These are phyloP conservation scores for Salvia sclarea DNA, from an alignment of 305 asterid genomes.

Conservation along the genomic window DNA sequence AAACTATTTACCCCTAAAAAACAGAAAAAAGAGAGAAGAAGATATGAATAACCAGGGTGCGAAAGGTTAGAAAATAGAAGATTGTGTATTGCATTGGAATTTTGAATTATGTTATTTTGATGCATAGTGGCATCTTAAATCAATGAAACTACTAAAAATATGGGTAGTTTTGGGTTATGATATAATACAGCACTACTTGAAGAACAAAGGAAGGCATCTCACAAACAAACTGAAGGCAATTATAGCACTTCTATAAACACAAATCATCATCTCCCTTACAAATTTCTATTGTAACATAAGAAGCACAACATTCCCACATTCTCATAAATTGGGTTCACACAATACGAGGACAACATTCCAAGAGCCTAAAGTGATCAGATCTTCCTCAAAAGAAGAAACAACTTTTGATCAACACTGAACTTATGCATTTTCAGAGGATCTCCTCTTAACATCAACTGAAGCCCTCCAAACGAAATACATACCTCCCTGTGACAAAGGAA, in stretches of 20 bases:
- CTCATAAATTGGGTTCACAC: not conserved
- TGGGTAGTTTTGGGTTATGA: not conserved
- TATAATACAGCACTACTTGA: too few relatives aligned
- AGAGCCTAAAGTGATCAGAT: constrained; percentile 34
- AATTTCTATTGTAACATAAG: not conserved
- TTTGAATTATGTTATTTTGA: too few relatives aligned
- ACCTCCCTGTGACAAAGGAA: constrained; percentile 40
- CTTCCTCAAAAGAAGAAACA: constrained; percentile 88
- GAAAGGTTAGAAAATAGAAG: too few relatives aligned
- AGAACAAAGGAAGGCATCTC: not conserved
- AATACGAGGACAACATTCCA: not conserved
- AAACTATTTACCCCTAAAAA: too few relatives aligned
- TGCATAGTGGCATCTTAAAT: too few relatives aligned
- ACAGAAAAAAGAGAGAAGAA: too few relatives aligned
- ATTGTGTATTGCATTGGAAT: too few relatives aligned
- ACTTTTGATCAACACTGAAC: constrained; percentile 67
- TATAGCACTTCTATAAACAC: too few relatives aligned
- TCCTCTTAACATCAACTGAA: constrained; percentile 76
- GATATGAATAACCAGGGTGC: too few relatives aligned
- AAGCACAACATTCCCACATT: not conserved
- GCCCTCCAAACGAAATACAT: constrained; percentile 88
- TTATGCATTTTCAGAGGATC: constrained; percentile 55
- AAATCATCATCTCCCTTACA: not conserved
- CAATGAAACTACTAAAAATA: not conserved
- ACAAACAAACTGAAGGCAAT: not conserved